These are phyloP conservation scores for Lizonia empirigonia DNA, from an alignment of 2,329 filamentous ascomycete genomes.

Conservation along the genomic window DNA sequence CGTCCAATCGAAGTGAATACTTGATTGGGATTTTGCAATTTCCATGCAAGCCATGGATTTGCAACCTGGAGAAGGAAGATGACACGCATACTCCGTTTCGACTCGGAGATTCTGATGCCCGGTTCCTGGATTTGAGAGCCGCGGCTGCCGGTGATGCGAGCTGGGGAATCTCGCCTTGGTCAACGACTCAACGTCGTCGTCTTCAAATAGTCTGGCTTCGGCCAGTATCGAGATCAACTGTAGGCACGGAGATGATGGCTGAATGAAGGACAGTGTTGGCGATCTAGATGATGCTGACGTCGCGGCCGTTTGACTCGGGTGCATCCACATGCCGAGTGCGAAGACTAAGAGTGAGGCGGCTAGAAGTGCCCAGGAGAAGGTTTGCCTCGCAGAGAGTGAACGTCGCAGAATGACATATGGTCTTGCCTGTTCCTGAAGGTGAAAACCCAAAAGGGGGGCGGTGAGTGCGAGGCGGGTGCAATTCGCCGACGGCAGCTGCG, in stretches of 20 bases:
- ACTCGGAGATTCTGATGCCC: constrained; percentile 15
- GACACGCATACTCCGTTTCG: constrained; percentile 1
- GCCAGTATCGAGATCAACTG: constrained; percentile 4
- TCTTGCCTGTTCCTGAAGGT: constrained; percentile 2
- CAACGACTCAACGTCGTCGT: constrained; percentile 1
- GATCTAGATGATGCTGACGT: neutral
- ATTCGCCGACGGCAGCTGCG: constrained; percentile 12
- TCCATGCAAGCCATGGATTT: constrained; percentile 4
- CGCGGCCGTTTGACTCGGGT: constrained; percentile 1
- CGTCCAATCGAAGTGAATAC: constrained; percentile 8
- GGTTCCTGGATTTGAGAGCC: constrained; percentile 12
- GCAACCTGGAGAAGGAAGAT: constrained; percentile 1
- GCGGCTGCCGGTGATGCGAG: constrained; percentile 1
- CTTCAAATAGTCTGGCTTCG: constrained; percentile 5
- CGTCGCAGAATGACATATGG: constrained; percentile 1
- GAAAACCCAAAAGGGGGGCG: constrained; percentile 1
- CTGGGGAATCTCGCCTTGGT: constrained; percentile 8
- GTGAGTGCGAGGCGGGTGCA: constrained; percentile 3
- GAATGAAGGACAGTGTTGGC: constrained; percentile 7
- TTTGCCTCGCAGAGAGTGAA: neutral
- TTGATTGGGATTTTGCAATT: constrained; percentile 20
- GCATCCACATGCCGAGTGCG: neutral
- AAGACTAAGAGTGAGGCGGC: neutral
- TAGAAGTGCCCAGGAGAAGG: neutral
- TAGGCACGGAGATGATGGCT: constrained; percentile 1